Evolutionary conservation across 73 alveolate genomes (phyloP).

Genomic region (Breviolum minutum): DNA sequence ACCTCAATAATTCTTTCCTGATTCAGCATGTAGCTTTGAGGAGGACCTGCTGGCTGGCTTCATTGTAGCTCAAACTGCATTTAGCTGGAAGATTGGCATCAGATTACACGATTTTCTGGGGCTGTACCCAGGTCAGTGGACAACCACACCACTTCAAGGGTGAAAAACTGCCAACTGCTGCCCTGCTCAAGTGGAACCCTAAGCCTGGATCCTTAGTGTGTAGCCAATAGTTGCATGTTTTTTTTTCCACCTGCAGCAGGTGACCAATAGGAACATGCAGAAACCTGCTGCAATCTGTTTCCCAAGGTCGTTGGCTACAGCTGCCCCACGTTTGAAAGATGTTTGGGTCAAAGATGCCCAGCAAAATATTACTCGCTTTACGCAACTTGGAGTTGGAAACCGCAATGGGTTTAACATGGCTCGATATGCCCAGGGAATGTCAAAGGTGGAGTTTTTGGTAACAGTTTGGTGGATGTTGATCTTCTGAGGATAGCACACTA

Average conservation of each 20-base stretch:
- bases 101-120: not conserved
- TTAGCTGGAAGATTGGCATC: not conserved
- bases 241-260: too few species aligned
- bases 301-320: slow-evolving; percentile 47
- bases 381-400: not conserved
- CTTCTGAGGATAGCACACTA: too few species aligned
- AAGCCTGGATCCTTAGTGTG: not conserved
- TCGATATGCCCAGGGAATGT: too few species aligned
- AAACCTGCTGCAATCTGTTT: not conserved
- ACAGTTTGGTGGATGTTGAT: too few species aligned
- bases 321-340: slow-evolving; percentile 66
- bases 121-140: not conserved
- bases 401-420: too few species aligned
- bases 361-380: slow-evolving; percentile 36
- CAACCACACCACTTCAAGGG: slow-evolving; percentile 3
- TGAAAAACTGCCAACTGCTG: slow-evolving; percentile 27
- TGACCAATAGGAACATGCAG: not conserved
- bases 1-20: too few species aligned
- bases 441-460: too few species aligned
- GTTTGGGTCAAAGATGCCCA: slow-evolving; percentile 57
- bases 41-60: not conserved
- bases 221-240: not conserved
- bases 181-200: slow-evolving; percentile 47
- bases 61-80: not conserved
- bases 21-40: not conserved